A percentile compares a stretch with the other conserved stretches of the same genome.
Evolutionary conservation across 345 rosid genomes (phyloP).

Genomic region (Pelargonium nanum): DNA sequence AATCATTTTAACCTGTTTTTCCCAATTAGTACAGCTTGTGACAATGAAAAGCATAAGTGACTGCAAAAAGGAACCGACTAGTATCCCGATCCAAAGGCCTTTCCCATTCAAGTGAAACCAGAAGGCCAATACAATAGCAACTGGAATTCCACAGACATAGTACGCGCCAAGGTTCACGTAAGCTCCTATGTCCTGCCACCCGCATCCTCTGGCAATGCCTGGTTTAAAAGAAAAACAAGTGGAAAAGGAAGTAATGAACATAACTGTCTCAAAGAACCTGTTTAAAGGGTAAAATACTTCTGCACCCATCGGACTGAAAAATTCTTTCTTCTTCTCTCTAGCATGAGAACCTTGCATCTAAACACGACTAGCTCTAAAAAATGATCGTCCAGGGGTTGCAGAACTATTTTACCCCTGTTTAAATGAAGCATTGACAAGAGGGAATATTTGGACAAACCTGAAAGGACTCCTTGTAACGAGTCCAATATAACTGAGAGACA

Average conservation of each 20-base stretch:
- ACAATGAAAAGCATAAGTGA: constrained; percentile 28
- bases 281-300: no score
- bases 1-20: constrained; percentile 30
- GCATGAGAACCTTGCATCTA: background rate
- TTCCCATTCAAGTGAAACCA: constrained; percentile 24
- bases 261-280: no score
- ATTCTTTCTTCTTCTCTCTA: no score
- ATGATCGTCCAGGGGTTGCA: no score
- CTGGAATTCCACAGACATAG: constrained; percentile 48
- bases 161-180: constrained; percentile 52
- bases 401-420: no score
- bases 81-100: constrained; percentile 56
- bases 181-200: constrained; percentile 61
- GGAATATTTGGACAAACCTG: constrained; percentile 16
- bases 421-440: background rate
- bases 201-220: constrained; percentile 62
- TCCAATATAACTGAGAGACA: constrained; percentile 25
- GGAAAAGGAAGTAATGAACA: no score
- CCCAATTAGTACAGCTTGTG: constrained; percentile 43
- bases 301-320: no score
- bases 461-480: constrained; percentile 27
- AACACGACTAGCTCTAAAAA: no score
- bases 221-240: background rate
- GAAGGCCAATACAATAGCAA: constrained; percentile 35
- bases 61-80: constrained; percentile 31